phyloP scores from a whole-genome alignment of 768 basidiomycete species.

The Panus rudis region DNA sequence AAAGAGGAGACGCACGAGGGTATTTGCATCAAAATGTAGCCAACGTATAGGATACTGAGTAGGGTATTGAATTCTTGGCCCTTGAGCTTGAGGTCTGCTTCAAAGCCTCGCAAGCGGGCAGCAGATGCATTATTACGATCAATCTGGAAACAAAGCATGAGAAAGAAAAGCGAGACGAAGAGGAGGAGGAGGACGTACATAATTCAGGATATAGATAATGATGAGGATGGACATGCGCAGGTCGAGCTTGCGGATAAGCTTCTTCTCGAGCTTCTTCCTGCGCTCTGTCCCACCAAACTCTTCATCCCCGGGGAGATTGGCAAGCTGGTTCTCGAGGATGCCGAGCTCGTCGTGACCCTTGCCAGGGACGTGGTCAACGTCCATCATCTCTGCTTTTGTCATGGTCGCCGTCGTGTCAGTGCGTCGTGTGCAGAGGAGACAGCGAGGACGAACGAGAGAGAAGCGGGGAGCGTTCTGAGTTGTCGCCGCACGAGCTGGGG shows the following conservation, averaged over 20 bases:
- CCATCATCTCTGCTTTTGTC: slow-evolving; percentile 10
- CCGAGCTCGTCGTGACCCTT: slow-evolving; percentile 10
- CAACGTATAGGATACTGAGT: slow-evolving; percentile 61
- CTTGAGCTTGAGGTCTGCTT: slow-evolving; percentile 55
- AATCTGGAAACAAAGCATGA: slow-evolving; percentile 31
- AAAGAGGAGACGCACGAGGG: slow-evolving; percentile 46
- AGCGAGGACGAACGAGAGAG: neutral
- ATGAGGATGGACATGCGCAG: slow-evolving; percentile 36
- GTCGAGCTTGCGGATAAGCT: slow-evolving; percentile 38
- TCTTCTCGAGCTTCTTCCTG: slow-evolving; percentile 34
- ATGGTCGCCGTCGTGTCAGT: slow-evolving; percentile 8
- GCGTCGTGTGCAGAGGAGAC: too few species aligned
- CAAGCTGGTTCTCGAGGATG: slow-evolving; percentile 1
- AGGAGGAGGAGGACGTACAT: slow-evolving; percentile 23
- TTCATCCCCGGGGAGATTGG: slow-evolving; percentile 14
- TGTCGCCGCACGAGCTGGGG: too few species aligned
- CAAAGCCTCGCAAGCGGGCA: slow-evolving; percentile 66
- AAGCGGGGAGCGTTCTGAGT: neutral
- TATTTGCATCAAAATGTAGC: slow-evolving; percentile 75
- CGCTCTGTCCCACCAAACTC: slow-evolving; percentile 32
- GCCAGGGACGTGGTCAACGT: slow-evolving; percentile 6
- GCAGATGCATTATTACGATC: slow-evolving; percentile 70
- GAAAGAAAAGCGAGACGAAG: neutral
- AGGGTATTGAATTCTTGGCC: slow-evolving; percentile 61
- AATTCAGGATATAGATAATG: slow-evolving; percentile 41